phyloP scores from a whole-genome alignment of 2,329 filamentous ascomycete species.

The Aspergillus calidoustus region DNA sequence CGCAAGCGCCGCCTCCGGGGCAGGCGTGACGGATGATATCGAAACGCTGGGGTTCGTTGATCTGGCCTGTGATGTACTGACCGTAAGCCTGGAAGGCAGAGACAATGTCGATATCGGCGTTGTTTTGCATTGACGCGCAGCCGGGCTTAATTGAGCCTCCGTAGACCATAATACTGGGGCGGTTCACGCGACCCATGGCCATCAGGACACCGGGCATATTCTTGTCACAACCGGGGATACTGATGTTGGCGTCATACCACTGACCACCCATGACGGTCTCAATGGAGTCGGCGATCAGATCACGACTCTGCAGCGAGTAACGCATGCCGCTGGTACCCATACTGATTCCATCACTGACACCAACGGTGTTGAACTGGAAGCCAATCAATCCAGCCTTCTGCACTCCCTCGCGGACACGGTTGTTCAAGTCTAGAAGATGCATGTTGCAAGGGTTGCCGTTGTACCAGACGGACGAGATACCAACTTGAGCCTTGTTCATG shows the following conservation, averaged over 20 bases:
- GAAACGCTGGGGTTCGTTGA: conserved; percentile 86
- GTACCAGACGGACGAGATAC: conserved; percentile 98
- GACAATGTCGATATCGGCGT: conserved; percentile 84
- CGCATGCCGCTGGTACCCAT: conserved; percentile 99
- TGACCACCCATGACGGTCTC: conserved; percentile 99
- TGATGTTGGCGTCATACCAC: conserved; percentile 98
- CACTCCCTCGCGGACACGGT: conserved; percentile 74
- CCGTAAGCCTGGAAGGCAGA: conserved; percentile 98
- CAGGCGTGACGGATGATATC: conserved; percentile 95
- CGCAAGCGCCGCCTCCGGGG: conserved; percentile 80
- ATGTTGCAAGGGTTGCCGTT: conserved; percentile 99
- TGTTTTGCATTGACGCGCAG: conserved; percentile 75
- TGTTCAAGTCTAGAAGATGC: conserved; percentile 90
- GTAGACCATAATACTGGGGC: conserved; percentile 96
- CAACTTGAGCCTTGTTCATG: conserved; percentile 95
- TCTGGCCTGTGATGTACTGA: conserved; percentile 89
- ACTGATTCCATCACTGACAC: conserved; percentile 95
- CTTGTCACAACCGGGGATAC: conserved; percentile 97
- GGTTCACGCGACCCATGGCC: conserved; percentile 92
- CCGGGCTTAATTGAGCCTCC: conserved; percentile 93
- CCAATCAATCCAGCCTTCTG: conserved; percentile 79
- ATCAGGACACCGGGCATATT: conserved; percentile 96
- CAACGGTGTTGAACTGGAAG: conserved; percentile 99
- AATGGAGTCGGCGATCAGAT: conserved; percentile 96
- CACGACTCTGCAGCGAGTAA: conserved; percentile 90